Percentiles rank a stretch among this genome's conserved stretches.
These are phyloP conservation scores for Mycena haematopus DNA, from an alignment of 768 basidiomycete genomes.

Conservation along the genomic window DNA sequence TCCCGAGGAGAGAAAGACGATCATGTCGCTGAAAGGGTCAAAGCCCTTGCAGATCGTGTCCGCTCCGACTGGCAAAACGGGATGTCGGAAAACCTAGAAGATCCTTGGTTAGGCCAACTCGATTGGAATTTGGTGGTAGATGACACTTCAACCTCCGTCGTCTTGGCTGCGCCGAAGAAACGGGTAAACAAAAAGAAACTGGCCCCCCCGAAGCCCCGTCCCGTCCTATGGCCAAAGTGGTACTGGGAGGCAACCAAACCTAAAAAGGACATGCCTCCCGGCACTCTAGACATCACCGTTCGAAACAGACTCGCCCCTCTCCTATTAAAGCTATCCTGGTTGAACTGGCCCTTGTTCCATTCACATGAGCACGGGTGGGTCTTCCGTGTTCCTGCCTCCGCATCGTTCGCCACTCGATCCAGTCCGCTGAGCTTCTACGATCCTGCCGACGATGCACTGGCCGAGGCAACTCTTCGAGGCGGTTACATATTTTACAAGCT, in stretches of 20 bases:
- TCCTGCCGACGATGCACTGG: constrained; percentile 63
- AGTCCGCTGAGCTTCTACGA: constrained; percentile 64
- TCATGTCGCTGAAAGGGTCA: constrained; percentile 42
- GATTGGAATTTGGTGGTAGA: constrained; percentile 62
- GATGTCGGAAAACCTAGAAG: constrained; percentile 34
- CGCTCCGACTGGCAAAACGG: constrained; percentile 34
- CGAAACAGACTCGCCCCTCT: constrained; percentile 85
- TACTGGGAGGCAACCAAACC: constrained; percentile 89
- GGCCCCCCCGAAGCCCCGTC: constrained; percentile 49
- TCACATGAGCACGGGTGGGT: constrained; percentile 92
- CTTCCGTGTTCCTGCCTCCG: constrained; percentile 72
- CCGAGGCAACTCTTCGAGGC: constrained; percentile 52
- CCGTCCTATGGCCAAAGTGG: constrained; percentile 92
- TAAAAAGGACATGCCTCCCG: constrained; percentile 68
- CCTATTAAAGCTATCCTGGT: constrained; percentile 87
- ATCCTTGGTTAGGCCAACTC: constrained; percentile 69
- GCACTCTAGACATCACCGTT: constrained; percentile 83
- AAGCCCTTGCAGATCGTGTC: constrained; percentile 48
- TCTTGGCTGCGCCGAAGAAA: constrained; percentile 32
- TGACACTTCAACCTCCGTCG: constrained; percentile 1
- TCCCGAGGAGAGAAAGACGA: constrained; percentile 48
- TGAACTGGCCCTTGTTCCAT: constrained; percentile 82
- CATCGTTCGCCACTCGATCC: constrained; percentile 53
- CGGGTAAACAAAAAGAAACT: constrained; percentile 31
- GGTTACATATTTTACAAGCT: constrained; percentile 85